Conservation (phyloP, 139 green algal genomes). For the Closterium sp. region DNA sequence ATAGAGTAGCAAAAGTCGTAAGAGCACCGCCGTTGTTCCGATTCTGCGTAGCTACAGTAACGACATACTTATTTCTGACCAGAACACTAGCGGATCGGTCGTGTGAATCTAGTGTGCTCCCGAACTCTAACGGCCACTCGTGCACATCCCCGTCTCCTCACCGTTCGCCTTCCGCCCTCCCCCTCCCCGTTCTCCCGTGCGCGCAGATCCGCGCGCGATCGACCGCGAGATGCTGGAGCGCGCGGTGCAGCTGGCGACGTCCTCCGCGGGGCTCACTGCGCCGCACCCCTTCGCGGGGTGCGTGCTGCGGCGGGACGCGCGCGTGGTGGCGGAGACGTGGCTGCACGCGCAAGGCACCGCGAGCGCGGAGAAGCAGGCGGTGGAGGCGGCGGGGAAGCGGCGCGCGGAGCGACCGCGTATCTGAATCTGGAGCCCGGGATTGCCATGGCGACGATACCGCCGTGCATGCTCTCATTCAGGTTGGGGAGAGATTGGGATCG, state of each 20-base stretch:
- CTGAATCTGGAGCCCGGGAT: slow-evolving; percentile 89
- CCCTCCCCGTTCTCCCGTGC: too few relatives aligned
- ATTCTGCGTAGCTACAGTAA: too few relatives aligned
- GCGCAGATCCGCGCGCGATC: neutral
- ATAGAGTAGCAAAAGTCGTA: too few relatives aligned
- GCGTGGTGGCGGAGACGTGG: slow-evolving; percentile 32
- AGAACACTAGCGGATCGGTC: too few relatives aligned
- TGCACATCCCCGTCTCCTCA: neutral
- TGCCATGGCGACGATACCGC: slow-evolving; percentile 79
- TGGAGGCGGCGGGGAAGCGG: slow-evolving; percentile 9
- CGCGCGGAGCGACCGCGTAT: slow-evolving; percentile 75
- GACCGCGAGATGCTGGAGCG: slow-evolving; percentile 9
- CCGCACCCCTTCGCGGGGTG: slow-evolving; percentile 51
- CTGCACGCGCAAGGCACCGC: slow-evolving; percentile 43
- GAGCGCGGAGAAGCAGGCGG: slow-evolving; percentile 40
- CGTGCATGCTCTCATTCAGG: slow-evolving; percentile 69
- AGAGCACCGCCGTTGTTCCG: too few relatives aligned
- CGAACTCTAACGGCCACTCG: neutral
- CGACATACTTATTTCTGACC: too few relatives aligned
- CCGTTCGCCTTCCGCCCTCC: neutral
- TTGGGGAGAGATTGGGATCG: neutral
- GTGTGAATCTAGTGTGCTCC: neutral
- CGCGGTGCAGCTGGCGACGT: slow-evolving; percentile 17
- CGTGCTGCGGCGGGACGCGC: slow-evolving; percentile 14
- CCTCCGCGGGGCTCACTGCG: slow-evolving; percentile 34